phyloP scores from a whole-genome alignment of 1,284 basidiomycete species.

The Porogramme epimiltina region DNA sequence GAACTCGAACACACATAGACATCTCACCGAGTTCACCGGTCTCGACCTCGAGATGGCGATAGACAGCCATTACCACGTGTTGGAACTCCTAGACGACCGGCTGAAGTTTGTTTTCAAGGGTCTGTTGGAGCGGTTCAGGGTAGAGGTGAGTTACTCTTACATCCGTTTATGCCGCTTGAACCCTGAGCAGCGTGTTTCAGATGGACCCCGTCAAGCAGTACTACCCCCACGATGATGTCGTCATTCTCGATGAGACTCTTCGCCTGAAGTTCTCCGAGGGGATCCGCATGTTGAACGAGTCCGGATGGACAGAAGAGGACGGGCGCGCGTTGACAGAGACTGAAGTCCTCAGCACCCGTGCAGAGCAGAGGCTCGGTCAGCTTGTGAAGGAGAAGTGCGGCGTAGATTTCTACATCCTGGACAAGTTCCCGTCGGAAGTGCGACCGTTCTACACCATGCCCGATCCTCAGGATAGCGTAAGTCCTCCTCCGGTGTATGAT shows the following conservation, averaged over 20 bases:
- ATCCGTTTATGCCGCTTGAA: neutral
- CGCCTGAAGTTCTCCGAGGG: slow-evolving; percentile 59
- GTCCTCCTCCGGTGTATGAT: slow-evolving; percentile 22
- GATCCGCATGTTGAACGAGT: slow-evolving; percentile 54
- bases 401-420: slow-evolving; percentile 71
- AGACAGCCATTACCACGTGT: slow-evolving; percentile 64
- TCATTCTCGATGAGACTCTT: slow-evolving; percentile 51
- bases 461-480: slow-evolving; percentile 51
- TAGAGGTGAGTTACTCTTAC: slow-evolving; percentile 34
- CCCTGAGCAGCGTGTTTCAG: slow-evolving; percentile 14
- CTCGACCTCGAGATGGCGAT: slow-evolving; percentile 77
- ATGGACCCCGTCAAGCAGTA: slow-evolving; percentile 61
- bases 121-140: slow-evolving; percentile 32
- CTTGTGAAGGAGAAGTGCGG: slow-evolving; percentile 70
- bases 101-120: slow-evolving; percentile 41
- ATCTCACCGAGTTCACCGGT: slow-evolving; percentile 77
- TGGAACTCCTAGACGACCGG: slow-evolving; percentile 43
- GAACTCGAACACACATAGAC: slow-evolving; percentile 73
- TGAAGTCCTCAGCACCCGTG: slow-evolving; percentile 45
- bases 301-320: slow-evolving; percentile 47
- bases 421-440: slow-evolving; percentile 66
- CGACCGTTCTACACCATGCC: slow-evolving; percentile 78
- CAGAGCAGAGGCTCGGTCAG: slow-evolving; percentile 63
- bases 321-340: slow-evolving; percentile 51
- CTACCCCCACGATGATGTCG: slow-evolving; percentile 57